Conservation (phyloP, 2,329 filamentous ascomycete genomes). For the Talaromyces sp. region DNA sequence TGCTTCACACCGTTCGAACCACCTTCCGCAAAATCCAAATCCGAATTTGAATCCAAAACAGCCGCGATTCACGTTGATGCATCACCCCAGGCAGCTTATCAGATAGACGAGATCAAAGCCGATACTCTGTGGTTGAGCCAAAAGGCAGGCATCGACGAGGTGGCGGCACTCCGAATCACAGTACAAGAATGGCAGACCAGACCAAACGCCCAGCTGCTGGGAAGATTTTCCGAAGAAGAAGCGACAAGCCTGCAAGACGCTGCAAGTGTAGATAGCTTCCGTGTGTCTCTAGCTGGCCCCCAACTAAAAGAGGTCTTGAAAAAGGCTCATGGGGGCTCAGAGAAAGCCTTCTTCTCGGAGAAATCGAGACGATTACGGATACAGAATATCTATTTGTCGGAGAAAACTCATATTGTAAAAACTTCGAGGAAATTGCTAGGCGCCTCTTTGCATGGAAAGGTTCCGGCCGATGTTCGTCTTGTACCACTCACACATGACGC, state of each 20-base stretch:
- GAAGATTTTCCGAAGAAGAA: conserved; percentile 74
- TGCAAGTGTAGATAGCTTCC: conserved; percentile 62
- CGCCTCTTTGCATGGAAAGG: conserved; percentile 30
- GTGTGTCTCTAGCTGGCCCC: conserved; percentile 51
- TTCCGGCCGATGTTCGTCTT: conserved; percentile 20
- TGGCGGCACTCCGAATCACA: conserved; percentile 75
- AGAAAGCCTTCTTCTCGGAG: conserved; percentile 57
- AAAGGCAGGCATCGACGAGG: conserved; percentile 72
- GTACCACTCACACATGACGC: conserved; percentile 17
- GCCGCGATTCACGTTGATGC: conserved; percentile 80
- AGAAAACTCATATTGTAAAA: conserved; percentile 66
- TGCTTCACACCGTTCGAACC: conserved; percentile 66
- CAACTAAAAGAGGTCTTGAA: conserved; percentile 36
- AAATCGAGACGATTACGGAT: conserved; percentile 65
- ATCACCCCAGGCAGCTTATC: conserved; percentile 62
- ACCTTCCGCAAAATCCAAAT: conserved; percentile 62
- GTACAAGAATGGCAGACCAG: conserved; percentile 81
- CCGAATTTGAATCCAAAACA: conserved; percentile 76
- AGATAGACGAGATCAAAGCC: conserved; percentile 75
- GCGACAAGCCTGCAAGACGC: conserved; percentile 71
- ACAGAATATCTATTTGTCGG: conserved; percentile 67
- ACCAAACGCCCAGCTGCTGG: conserved; percentile 67
- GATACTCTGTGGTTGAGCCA: conserved; percentile 85
- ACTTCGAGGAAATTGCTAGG: conserved; percentile 52
- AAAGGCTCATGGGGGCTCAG: conserved; percentile 31